Percentiles rank a stretch among this genome's conserved stretches.
phyloP scores from a whole-genome alignment of 805 yeast species.

The Wilhelminamyces savonicus region DNA sequence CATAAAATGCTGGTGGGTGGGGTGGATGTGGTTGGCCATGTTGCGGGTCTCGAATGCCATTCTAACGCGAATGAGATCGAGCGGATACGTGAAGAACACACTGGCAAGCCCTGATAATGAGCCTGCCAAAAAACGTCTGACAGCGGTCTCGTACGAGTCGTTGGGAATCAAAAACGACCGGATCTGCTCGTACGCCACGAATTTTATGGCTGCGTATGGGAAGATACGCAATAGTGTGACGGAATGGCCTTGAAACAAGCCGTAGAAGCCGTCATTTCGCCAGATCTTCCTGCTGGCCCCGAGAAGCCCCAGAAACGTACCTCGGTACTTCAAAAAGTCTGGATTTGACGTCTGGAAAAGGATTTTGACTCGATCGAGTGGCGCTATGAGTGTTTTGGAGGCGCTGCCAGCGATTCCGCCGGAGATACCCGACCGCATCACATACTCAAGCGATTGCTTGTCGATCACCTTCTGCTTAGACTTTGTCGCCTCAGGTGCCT shows the following conservation, averaged over 20 bases:
- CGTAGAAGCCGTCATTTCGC: conserved; percentile 62
- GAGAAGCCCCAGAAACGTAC: conserved; percentile 70
- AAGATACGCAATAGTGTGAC: conserved; percentile 87
- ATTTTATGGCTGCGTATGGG: conserved; percentile 96
- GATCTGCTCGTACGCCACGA: conserved; percentile 93
- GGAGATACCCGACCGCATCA: conserved; percentile 78
- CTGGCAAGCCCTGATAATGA: conserved; percentile 83
- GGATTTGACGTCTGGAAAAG: conserved; percentile 94
- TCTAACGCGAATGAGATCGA: conserved; percentile 85
- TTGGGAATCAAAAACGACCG: conserved; percentile 73
- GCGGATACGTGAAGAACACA: conserved; percentile 86
- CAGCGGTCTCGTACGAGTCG: conserved; percentile 68
- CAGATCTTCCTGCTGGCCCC: conserved; percentile 67
- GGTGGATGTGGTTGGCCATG: conserved; percentile 19
- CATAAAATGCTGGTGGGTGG: conserved; percentile 20
- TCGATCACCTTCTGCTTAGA: conserved; percentile 34
- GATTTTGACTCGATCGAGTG: conserved; percentile 90
- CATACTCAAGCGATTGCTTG: conserved; percentile 71
- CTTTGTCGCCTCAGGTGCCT: too few relatives aligned
- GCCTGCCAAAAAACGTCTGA: conserved; percentile 79
- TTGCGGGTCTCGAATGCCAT: conserved; percentile 78
- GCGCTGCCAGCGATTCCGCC: conserved; percentile 95
- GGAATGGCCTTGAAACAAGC: conserved; percentile 92
- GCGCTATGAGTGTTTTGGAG: conserved; percentile 95
- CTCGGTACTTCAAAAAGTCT: conserved; percentile 72